These are phyloP conservation scores for Epichloe elymi DNA, from an alignment of 2,329 filamentous ascomycete species.

Conservation along the genomic window DNA sequence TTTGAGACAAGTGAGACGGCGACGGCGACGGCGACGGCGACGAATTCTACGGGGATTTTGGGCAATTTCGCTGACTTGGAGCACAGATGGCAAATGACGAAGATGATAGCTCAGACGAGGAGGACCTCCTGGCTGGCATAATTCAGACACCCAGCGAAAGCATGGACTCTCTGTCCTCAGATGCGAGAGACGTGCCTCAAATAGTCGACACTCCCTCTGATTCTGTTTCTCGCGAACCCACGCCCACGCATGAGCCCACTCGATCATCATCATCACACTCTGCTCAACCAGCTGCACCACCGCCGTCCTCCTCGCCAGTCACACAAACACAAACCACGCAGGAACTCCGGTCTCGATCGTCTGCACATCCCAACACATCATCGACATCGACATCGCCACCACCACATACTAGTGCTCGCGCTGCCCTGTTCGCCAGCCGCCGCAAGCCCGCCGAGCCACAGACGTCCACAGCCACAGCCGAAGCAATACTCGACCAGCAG, in stretches of 20 bases:
- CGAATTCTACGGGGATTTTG: not conserved
- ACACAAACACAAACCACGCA: constrained; percentile 24
- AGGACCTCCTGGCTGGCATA: constrained; percentile 43
- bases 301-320: constrained; percentile 1
- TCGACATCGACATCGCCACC: constrained; percentile 7
- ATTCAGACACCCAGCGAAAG: constrained; percentile 43
- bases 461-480: constrained; percentile 40
- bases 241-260: constrained; percentile 5
- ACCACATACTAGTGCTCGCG: constrained; percentile 25
- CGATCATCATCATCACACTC: constrained; percentile 5
- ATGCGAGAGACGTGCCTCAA: constrained; percentile 10
- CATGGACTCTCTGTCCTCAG: constrained; percentile 26
- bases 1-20: constrained; percentile 42
- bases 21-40: not conserved
- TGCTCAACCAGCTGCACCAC: constrained; percentile 5
- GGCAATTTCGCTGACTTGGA: constrained; percentile 6
- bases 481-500: constrained; percentile 63
- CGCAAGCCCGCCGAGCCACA: constrained; percentile 22
- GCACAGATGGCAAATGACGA: constrained; percentile 22
- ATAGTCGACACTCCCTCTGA: constrained; percentile 10
- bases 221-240: constrained; percentile 3
- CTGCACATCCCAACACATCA: constrained; percentile 4
- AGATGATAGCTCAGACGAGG: constrained; percentile 36
- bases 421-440: constrained; percentile 31
- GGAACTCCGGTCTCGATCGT: constrained; percentile 21